Evolutionary conservation across 345 rosid genomes (phyloP), one percentile per base, ranked within the genome.

Genomic region (Alliaria petiolata): DNA sequence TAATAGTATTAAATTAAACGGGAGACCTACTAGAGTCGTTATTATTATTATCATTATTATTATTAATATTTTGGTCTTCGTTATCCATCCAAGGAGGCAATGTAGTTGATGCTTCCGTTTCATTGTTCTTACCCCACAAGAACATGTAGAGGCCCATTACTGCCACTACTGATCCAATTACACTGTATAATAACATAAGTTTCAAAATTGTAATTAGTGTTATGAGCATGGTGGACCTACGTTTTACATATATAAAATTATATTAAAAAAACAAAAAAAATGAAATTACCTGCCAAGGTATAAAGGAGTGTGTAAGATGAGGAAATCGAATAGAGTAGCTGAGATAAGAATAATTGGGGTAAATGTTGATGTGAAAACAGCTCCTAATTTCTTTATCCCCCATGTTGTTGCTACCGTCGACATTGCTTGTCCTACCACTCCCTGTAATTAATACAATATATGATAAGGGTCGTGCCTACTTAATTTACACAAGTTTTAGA

Each of bases 381-480:
- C 91, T 14, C 91, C 96, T 56, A 82, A 69, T 64, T 84, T 83
- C 74, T 90, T 80, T 11, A 90, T 90, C 36, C 84, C 84, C 95
- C 96, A 90, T 8, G 95, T 69, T 84, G 83, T 81, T 15, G 85
- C 93, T 36, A 90, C 96, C 39, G 76, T 82, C 67, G 95, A 84
- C 82, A 92, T 68, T 4, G 87, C 96, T 44, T 91, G 87, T 65
- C 90, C 96, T 36, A 88, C 85, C 64, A 84, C 78, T 30, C 98
- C 96, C 93, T 92, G n/a, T 17, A 22, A 47, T 39, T 20, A 28
- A 44, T 22, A 22, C 3, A 22, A 1, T 22, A 22, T 22, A n/a
- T n/a, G n/a, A n/a, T n/a, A n/a, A n/a, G n/a, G n/a, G n/a, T n/a
- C n/a, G n/a, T n/a, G n/a, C n/a, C n/a, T n/a, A n/a, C n/a, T n/a